phyloP scores from a whole-genome alignment of 805 yeast genomes.

The Yamadazyma olivae region DNA sequence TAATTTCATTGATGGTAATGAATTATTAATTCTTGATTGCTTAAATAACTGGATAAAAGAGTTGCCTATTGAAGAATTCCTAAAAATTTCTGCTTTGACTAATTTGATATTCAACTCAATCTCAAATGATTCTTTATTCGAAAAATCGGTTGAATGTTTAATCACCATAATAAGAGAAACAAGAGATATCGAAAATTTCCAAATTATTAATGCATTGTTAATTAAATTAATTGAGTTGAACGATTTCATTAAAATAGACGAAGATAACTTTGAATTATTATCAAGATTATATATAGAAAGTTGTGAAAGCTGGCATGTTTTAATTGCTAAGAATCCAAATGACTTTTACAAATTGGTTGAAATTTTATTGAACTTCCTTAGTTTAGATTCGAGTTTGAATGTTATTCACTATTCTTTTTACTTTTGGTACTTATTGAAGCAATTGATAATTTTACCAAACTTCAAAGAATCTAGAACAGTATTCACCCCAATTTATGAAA shows the following conservation, averaged over 20 bases:
- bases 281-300: slow-evolving; percentile 85
- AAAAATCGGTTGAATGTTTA: slow-evolving; percentile 83
- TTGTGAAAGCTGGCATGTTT: slow-evolving; percentile 92
- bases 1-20: slow-evolving; percentile 38
- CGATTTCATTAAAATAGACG: slow-evolving; percentile 52
- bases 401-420: slow-evolving; percentile 86
- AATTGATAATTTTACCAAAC: slow-evolving; percentile 58
- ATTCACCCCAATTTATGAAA: slow-evolving; percentile 53
- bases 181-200: slow-evolving; percentile 63
- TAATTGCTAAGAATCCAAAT: slow-evolving; percentile 71
- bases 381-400: slow-evolving; percentile 80
- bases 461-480: slow-evolving; percentile 50
- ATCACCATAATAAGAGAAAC: slow-evolving; percentile 80
- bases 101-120: slow-evolving; percentile 58
- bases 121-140: slow-evolving; percentile 70
- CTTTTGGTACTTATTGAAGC: slow-evolving; percentile 86
- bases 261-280: slow-evolving; percentile 65
- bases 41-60: slow-evolving; percentile 90
- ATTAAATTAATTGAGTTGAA: slow-evolving; percentile 64
- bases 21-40: slow-evolving; percentile 57
- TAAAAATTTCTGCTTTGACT: slow-evolving; percentile 62
- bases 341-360: slow-evolving; percentile 61
- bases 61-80: slow-evolving; percentile 68
- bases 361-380: slow-evolving; percentile 66
- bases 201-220: slow-evolving; percentile 62